Percentiles rank a stretch among this genome's conserved stretches.
These are phyloP conservation scores for Ascochyta rabiei DNA, from an alignment of 2,329 filamentous ascomycete species.

Conservation along the genomic window DNA sequence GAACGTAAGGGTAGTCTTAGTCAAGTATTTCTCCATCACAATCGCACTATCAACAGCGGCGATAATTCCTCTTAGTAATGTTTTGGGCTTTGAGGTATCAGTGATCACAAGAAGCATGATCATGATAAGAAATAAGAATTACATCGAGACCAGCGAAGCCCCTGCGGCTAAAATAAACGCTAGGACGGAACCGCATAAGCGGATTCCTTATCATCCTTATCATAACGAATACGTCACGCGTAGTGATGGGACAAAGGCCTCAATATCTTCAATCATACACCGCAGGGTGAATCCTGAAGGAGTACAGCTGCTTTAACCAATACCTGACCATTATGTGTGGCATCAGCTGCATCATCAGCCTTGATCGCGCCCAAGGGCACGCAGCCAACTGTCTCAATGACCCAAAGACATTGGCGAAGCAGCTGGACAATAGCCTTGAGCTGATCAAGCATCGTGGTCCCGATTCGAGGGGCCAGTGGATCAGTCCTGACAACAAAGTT, in stretches of 20 bases:
- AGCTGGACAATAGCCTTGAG: constrained; percentile 16
- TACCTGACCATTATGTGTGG: constrained; percentile 10
- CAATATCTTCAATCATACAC: background rate
- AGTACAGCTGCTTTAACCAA: background rate
- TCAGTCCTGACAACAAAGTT: constrained; percentile 51
- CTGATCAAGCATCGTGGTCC: constrained; percentile 54
- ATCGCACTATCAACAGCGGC: background rate
- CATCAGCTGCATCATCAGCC: constrained; percentile 14
- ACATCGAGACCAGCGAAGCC: background rate
- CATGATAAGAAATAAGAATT: constrained; percentile 3
- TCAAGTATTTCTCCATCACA: background rate
- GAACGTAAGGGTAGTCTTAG: too few relatives aligned
- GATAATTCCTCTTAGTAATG: background rate
- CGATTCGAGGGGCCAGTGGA: constrained; percentile 53
- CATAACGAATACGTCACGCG: constrained; percentile 12
- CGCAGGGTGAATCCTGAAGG: constrained; percentile 1
- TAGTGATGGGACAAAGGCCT: constrained; percentile 6
- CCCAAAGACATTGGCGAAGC: constrained; percentile 9
- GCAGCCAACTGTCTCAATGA: background rate
- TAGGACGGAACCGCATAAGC: constrained; percentile 1
- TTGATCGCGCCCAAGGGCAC: constrained; percentile 7
- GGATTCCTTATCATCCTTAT: background rate
- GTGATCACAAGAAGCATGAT: background rate
- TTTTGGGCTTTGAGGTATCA: background rate
- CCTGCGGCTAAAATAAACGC: background rate